phyloP scores from a whole-genome alignment of 352 stramenopile species.

The Plasmopara muralis region DNA sequence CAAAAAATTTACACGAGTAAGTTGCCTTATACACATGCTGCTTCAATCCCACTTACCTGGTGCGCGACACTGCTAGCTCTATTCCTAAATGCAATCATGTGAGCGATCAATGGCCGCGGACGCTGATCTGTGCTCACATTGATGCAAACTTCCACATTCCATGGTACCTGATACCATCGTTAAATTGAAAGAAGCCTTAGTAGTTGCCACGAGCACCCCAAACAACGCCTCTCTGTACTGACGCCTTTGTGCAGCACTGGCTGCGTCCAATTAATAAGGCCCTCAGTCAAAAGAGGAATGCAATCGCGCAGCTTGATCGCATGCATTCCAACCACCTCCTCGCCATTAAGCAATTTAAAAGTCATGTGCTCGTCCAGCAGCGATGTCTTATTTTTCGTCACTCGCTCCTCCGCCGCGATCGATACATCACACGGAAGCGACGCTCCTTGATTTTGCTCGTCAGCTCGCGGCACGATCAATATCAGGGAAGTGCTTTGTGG shows the following conservation, averaged over 20 bases:
- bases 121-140: conserved; percentile 35
- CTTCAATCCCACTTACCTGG: conserved; percentile 24
- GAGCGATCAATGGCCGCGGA: conserved; percentile 35
- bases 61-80: conserved; percentile 27
- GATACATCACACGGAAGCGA: conserved; percentile 33
- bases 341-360: conserved; percentile 33
- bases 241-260: conserved; percentile 27
- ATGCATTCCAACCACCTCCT: conserved; percentile 27
- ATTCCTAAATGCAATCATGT: conserved; percentile 36
- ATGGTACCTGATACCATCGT: conserved; percentile 14
- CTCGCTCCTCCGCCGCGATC: conserved; percentile 22
- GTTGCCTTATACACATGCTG: neutral
- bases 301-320: conserved; percentile 37
- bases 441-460: conserved; percentile 12
- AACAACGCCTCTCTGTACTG: conserved; percentile 4
- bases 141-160: conserved; percentile 30
- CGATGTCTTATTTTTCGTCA: conserved; percentile 26
- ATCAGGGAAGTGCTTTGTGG: conserved; percentile 7
- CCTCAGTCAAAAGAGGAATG: conserved; percentile 40
- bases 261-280: conserved; percentile 36
- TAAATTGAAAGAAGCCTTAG: too few relatives aligned
- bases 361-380: conserved; percentile 32
- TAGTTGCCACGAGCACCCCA: too few relatives aligned
- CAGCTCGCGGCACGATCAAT: conserved; percentile 13
- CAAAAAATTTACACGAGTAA: neutral